These are phyloP conservation scores for Boechera stricta DNA, from an alignment of 345 rosid species.

Conservation along the genomic window DNA sequence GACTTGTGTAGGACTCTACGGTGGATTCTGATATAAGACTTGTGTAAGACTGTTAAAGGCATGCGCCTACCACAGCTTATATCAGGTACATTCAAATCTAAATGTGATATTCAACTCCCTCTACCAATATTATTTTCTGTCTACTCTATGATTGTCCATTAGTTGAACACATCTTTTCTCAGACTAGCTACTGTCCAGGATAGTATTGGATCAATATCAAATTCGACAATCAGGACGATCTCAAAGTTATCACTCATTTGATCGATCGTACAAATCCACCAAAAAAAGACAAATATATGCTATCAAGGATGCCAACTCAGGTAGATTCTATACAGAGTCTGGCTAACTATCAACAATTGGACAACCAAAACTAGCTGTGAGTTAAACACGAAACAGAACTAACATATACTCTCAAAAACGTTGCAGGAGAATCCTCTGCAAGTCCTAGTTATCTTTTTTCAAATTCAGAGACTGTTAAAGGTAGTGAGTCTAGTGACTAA, in stretches of 20 bases:
- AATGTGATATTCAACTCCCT: neutral
- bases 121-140: neutral
- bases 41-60: too few relatives aligned
- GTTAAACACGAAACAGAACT: constrained; percentile 1
- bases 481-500: constrained; percentile 1
- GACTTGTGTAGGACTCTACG: too few relatives aligned
- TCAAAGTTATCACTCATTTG: constrained; percentile 5
- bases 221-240: neutral
- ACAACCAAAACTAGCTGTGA: neutral
- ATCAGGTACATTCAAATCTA: neutral
- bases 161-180: neutral
- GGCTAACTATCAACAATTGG: constrained; percentile 6
- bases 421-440: neutral
- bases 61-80: neutral
- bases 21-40: too few relatives aligned
- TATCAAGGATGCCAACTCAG: neutral
- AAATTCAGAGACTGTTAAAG: constrained; percentile 19
- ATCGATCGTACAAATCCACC: neutral
- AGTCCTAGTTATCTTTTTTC: constrained; percentile 23
- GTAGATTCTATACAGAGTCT: constrained; percentile 20
- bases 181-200: neutral
- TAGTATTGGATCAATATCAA: neutral
- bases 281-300: constrained; percentile 4
- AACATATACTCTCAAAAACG: neutral
- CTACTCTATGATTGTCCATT: neutral